These are phyloP conservation scores for Calocera viscosa DNA, from an alignment of 768 basidiomycete species.

Conservation along the genomic window DNA sequence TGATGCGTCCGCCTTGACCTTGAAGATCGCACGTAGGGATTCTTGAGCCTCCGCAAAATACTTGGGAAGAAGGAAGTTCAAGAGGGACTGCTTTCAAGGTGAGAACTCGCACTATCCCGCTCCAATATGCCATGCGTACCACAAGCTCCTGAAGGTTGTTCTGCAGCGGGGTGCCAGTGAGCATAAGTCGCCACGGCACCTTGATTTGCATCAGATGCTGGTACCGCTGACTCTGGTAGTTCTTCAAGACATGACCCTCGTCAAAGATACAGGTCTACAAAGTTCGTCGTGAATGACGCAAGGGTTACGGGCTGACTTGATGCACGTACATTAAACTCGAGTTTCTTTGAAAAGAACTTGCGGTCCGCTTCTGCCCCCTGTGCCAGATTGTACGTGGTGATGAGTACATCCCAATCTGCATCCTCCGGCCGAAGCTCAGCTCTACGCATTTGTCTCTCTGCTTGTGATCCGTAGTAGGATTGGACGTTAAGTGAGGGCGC, in stretches of 20 bases:
- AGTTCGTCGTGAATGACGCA: background rate
- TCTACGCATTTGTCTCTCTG: conserved; percentile 63
- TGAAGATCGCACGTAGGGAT: conserved; percentile 86
- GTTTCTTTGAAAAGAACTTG: conserved; percentile 72
- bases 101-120: too few species aligned
- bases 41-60: conserved; percentile 69
- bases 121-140: too few species aligned
- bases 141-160: conserved; percentile 84
- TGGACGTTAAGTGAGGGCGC: conserved; percentile 73
- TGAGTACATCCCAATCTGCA: conserved; percentile 76
- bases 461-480: conserved; percentile 89
- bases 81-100: conserved; percentile 58
- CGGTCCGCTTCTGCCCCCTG: conserved; percentile 77
- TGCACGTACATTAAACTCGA: conserved; percentile 69
- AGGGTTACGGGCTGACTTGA: background rate
- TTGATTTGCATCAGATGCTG: conserved; percentile 73
- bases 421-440: conserved; percentile 49
- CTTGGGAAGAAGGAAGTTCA: conserved; percentile 94
- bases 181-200: conserved; percentile 76
- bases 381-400: conserved; percentile 93
- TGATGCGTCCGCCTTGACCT: conserved; percentile 85
- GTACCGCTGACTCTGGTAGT: conserved; percentile 95
- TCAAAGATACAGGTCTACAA: conserved; percentile 83
- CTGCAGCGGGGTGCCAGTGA: conserved; percentile 92
- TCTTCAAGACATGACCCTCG: conserved; percentile 95